Evolutionary conservation across 805 yeast species (phyloP).

Genomic region (Osmozyma mogii): DNA sequence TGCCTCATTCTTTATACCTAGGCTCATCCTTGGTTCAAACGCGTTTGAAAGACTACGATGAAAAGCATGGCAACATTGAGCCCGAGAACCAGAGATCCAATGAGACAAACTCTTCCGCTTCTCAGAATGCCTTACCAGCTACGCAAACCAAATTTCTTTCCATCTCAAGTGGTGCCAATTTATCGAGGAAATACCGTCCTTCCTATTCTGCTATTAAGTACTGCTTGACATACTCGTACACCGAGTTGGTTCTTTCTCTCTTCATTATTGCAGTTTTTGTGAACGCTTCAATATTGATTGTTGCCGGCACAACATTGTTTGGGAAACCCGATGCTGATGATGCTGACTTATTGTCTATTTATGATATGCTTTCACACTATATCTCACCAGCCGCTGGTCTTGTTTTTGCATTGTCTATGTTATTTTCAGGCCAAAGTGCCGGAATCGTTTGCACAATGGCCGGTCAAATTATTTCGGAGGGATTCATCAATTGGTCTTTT

Average conservation of each 20-base stretch:
- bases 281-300: conserved; percentile 38
- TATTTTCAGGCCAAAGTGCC: conserved; percentile 40
- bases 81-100: neutral
- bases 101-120: neutral
- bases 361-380: conserved; percentile 35
- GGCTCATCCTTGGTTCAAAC: conserved; percentile 40
- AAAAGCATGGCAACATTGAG: conserved; percentile 19
- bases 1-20: conserved; percentile 39
- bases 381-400: conserved; percentile 39
- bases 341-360: conserved; percentile 38
- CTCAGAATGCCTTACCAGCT: conserved; percentile 9
- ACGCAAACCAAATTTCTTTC: conserved; percentile 14
- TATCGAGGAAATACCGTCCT: conserved; percentile 30
- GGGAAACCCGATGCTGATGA: conserved; percentile 39
- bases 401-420: conserved; percentile 38
- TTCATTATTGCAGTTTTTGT: conserved; percentile 38
- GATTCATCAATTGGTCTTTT: conserved; percentile 38
- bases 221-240: conserved; percentile 32
- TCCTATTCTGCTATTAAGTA: conserved; percentile 34
- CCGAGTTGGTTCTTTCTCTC: conserved; percentile 32
- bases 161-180: conserved; percentile 22
- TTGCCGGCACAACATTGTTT: conserved; percentile 34
- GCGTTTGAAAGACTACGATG: conserved; percentile 34
- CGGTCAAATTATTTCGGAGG: conserved; percentile 39
- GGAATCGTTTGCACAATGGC: conserved; percentile 44